Evolutionary conservation across 176 grass and related monocot species (phyloP), one percentile per base, ranked within the genome.

Genomic region (Zoysia japonica): DNA sequence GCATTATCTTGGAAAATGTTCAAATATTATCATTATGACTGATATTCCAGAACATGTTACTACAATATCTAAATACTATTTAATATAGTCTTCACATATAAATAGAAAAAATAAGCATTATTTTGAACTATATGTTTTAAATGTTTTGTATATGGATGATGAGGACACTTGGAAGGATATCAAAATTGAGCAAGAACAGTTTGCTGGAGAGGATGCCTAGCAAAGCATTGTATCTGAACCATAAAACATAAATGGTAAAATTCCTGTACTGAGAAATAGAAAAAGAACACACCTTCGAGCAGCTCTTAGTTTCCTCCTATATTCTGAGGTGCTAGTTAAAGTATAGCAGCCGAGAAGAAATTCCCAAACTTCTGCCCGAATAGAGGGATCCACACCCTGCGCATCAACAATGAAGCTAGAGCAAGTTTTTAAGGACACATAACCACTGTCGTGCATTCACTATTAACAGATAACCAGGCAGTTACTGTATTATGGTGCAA

Each of bases 261-360:
- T 40, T 47, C 41, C 65, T 64, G 78, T 40, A 68, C n/a, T 2
- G 6, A 62, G 37, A 69, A 56, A 7, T 53, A 37, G 17, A 55
- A 28, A 68, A 9, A 74, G 6, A 62, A 77, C 57, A 76, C 73
- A 97, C 95, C 95, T 98, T 91, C 96, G 77, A 71, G 84, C 88
- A 61, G 85, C 91, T 85, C 96, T 90, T 84, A 94, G 65, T 76
- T 88, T 82, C 50, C 11, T 87, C 82, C 96, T 85, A 69, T 89
- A 79, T 47, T 98, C 96, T 28, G 90, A 71, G 5, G 96, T 98
- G 71, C 88, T 98, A 84, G 71, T 90, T 78, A 91, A 89, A 45
- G 70, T 81, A 86, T 98, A 98, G 87, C 96, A 91, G 74, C 96
- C 96, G 76, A 98, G 90, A 89, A 98, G 96, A 84, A 98, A 98